These are phyloP conservation scores for Micractinium conductrix DNA, from an alignment of 139 green algal species.

Conservation along the genomic window DNA sequence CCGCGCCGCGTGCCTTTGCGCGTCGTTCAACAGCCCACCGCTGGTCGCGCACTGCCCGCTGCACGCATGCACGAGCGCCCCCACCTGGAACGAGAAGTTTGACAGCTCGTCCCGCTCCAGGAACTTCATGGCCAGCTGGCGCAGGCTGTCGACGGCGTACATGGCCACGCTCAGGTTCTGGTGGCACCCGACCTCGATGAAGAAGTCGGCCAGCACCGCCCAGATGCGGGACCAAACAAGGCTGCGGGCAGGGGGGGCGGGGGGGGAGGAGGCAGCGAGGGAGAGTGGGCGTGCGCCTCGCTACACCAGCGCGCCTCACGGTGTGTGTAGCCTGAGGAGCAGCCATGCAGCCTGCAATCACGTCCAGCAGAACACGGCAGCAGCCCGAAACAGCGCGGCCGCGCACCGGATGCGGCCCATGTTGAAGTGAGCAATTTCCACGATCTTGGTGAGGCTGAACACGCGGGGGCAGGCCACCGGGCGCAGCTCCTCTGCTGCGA, in stretches of 20 bases:
- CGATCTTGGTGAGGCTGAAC: constrained; percentile 94
- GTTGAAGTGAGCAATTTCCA: constrained; percentile 98
- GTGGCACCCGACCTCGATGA: constrained; percentile 85
- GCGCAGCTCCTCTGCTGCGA: constrained; percentile 73
- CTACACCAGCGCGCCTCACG: too few species aligned
- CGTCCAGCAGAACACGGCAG: not conserved
- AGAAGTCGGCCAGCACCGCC: constrained; percentile 94
- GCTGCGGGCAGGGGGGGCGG: constrained; percentile 45
- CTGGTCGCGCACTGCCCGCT: not conserved
- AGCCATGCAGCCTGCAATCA: too few species aligned
- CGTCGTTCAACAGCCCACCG: too few species aligned
- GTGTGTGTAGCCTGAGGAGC: too few species aligned
- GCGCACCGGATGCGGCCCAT: constrained; percentile 91
- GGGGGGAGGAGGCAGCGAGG: not conserved
- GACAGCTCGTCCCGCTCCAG: constrained; percentile 97
- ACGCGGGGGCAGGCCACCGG: constrained; percentile 75
- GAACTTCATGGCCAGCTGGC: constrained; percentile 92
- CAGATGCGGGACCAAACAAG: constrained; percentile 98
- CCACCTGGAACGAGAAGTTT: constrained; percentile 99
- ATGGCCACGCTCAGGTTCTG: constrained; percentile 68
- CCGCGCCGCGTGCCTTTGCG: not conserved
- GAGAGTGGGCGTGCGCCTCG: too few species aligned
- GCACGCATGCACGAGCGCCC: not conserved
- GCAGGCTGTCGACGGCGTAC: constrained; percentile 88
- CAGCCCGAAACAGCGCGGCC: too few species aligned